Percentiles rank a stretch among this genome's conserved stretches.
These are phyloP conservation scores for Chrysanthemum lavandulifolium DNA, from an alignment of 129 eudicot genomes.

Conservation along the genomic window DNA sequence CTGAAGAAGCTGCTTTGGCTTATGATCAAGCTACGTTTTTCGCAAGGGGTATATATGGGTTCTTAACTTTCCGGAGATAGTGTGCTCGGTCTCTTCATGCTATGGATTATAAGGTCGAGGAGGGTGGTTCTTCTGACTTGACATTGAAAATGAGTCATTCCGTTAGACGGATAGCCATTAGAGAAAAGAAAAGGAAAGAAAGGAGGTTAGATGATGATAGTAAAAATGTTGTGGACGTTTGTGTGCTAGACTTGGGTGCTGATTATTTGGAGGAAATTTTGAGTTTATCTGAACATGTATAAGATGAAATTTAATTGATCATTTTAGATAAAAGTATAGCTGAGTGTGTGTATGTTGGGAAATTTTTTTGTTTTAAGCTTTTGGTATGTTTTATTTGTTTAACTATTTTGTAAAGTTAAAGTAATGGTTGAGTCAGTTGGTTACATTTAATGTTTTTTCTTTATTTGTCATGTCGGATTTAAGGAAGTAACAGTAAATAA, in stretches of 20 bases:
- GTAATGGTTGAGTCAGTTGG: too few species aligned
- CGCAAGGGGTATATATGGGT: constrained; percentile 39
- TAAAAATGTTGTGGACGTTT: constrained; percentile 19
- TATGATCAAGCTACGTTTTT: constrained; percentile 60
- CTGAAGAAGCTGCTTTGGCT: constrained; percentile 56
- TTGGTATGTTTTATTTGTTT: neutral
- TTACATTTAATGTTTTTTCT: too few species aligned
- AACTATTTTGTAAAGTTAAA: too few species aligned
- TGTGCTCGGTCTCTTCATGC: constrained; percentile 40
- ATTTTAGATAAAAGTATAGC: neutral
- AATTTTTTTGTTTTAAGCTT: neutral
- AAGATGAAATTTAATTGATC: neutral
- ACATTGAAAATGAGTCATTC: constrained; percentile 43
- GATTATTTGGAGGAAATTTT: constrained; percentile 45
- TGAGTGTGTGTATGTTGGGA: neutral
- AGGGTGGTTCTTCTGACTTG: constrained; percentile 43
- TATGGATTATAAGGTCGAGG: constrained; percentile 35
- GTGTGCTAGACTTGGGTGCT: constrained; percentile 36
- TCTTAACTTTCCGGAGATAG: constrained; percentile 51
- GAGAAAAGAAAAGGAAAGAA: constrained; percentile 19
- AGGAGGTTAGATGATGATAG: constrained; percentile 22
- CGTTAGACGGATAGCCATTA: constrained; percentile 33
- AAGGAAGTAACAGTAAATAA: too few species aligned
- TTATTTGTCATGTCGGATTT: too few species aligned
- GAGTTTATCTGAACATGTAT: constrained; percentile 26